Base-by-base conservation (phyloP, 371 early-diverging fungal species). In the Lichtheimia corymbifera region DNA sequence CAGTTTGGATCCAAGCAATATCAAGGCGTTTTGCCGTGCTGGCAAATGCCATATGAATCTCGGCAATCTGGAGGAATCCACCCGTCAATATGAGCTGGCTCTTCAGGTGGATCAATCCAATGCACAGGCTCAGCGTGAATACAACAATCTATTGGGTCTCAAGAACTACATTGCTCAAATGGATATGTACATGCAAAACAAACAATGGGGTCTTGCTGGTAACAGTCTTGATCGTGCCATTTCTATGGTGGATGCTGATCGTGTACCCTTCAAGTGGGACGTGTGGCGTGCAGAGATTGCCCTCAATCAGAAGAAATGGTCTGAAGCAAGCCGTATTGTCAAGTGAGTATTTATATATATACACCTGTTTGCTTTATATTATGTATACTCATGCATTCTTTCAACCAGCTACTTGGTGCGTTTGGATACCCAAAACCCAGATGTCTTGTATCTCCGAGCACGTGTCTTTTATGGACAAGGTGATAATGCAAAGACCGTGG, bases 381-480 rank as follows among this genome's bases (percentile, higher is more conserved):
- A 15, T 20, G 13, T 35, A 47, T 22, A 53, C 43, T 17, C 43
- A 18, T 50, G 28, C 22, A 25, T 25, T 0, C 18, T 15, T 42
- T 25, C 18, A 17, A 55, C 4, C 56, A 87, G 83, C 51, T 74
- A 79, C 14, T 70, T 88, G 15, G 71, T 91, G 14, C 80, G 86
- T 24, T 58, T 68, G 50, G 88, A 93, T 63, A 64, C 84, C 3
- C 84, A 84, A 64, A 90, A 92, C 71, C 79, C 91, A 5, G 92
- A 93, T 66, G 93, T 91, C 0, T 74, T 92, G 53, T 84, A 83
- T 28, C 66, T 92, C 40, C 74, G 91, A 49, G 93, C 92, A 2
- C 81, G 82, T 53, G 83, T 91, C 7, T 82, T 91, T 44, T 92
- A 90, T 65, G 72, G 88, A 45, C 90, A 90, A 63, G 92, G 87